Conservation (phyloP, 345 rosid species). For the Erucastrum elatum region DNA sequence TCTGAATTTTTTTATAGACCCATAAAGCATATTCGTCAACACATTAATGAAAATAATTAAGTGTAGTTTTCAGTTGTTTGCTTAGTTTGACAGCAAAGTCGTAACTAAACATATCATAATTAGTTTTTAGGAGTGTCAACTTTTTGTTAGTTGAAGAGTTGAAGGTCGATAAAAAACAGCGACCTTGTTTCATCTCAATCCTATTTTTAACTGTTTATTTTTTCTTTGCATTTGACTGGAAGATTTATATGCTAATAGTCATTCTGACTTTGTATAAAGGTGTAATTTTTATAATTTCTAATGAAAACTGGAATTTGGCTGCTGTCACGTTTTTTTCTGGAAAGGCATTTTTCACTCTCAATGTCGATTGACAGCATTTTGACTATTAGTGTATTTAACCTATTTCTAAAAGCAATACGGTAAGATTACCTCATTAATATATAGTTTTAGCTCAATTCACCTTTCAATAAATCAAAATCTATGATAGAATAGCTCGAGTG, state of each 20-base stretch:
- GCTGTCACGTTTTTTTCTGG: neutral
- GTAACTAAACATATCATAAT: neutral
- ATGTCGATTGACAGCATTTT: neutral
- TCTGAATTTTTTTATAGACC: too few relatives aligned
- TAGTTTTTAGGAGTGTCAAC: neutral
- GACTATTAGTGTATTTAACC: neutral
- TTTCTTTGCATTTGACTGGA: constrained; percentile 19
- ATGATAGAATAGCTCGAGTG: neutral
- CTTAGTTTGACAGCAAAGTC: constrained; percentile 17
- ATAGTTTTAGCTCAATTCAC: neutral
- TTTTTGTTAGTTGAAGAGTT: constrained; percentile 12
- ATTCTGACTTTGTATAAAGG: neutral
- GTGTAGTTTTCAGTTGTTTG: neutral
- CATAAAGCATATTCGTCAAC: neutral
- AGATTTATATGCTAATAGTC: neutral
- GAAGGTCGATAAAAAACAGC: constrained; percentile 13
- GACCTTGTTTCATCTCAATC: constrained; percentile 12
- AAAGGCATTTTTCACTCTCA: neutral
- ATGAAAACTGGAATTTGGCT: constrained; percentile 7
- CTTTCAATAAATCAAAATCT: neutral
- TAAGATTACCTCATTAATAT: neutral
- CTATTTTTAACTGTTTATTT: neutral
- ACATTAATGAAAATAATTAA: neutral
- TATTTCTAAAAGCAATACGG: neutral
- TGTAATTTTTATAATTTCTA: neutral